Evolutionary conservation across 495 filamentous ascomycete species (phyloP), one percentile per base, ranked within the genome.

Genomic region (Penicillium riverlandense): DNA sequence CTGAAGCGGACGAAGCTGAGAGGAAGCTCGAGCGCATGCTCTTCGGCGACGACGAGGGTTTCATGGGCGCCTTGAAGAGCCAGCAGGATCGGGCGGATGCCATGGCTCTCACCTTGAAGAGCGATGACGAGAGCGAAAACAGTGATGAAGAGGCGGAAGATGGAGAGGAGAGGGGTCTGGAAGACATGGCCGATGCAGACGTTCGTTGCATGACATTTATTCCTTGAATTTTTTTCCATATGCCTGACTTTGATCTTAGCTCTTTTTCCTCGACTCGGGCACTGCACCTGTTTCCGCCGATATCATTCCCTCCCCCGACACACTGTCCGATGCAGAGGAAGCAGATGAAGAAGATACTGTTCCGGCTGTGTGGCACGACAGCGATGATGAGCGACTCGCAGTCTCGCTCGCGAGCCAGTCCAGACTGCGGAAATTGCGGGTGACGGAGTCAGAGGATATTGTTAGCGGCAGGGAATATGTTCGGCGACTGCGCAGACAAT

Each of bases 351-450:
- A 60, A 16, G 59, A 66, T 9, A 53, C 61, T 1, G 61, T 56
- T 15, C 63, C 74, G 45, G 43, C 86, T 9, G 84, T 86, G 11
- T 98, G 92, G 92, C 79, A 88, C 50, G 92, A 98, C 66, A 96
- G 90, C 63, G 92, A 97, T 53, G 92, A 98, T 54, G 92, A 98
- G 57, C 78, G 84, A 33, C 68, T 96, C 40, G 77, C 78, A 13
- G 72, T 98, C 37, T 96, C 90, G 4, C 76, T 98, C 10, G 85
- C 85, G 8, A 73, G 80, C 34, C 78, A 82, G 35, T 74, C 76
- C 13, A 76, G 83, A 37, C 65, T 95, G 54, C 75, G 91, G 37
- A 97, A 96, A 60, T 70, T 97, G 38, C 78, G 92, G 32, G 65
- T 77, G 7, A 75, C 79, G 12, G 90, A 94, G 52, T 74, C 72